Base-by-base conservation (phyloP, 2,329 filamentous ascomycete genomes). In the Clonostachys byssicola region DNA sequence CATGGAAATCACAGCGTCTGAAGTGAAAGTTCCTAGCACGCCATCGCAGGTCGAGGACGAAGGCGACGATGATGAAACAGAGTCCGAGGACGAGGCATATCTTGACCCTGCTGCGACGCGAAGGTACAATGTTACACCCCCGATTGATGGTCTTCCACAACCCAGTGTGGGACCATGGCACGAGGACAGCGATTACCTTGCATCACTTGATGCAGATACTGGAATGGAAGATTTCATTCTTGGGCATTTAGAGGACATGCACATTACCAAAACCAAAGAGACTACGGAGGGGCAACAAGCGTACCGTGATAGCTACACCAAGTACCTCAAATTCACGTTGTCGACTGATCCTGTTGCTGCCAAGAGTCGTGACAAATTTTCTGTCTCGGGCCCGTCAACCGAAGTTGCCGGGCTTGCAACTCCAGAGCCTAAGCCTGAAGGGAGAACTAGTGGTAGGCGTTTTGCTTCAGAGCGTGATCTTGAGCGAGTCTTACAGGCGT, bases 391-490 rank as follows among this genome's bases (percentile, higher is more conserved):
- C 4, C 66, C 68, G 33, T 58, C 62, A 7, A 54, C 58, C 2
- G 70, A 71, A 12, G 49, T 58, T 2, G 59, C 52, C 6, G 62
- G 64, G 1, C 58, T 69, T 14, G 60, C 67, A 8, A 64, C 78
- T 7, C 70, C 75, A 13, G 83, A 85, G 49, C 63, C 76, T 4
- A 80, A 77, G 51, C 71, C 75, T 1, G 82, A 87, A 60, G 73
- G 77, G 6, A 70, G 80, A 51, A 70, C 78, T 30, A 57, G 68
- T 30, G 62, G 77, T 46, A 77, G 76, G 49, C 72, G 81, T 47
- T 88, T 83, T 60, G 83, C 80, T 13, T 87, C 85, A 14, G 87
- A 92, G 58, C 80, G 86, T 45, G 87, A 92, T 50, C 64, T 91
- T 7, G 83, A 91, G 60, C 77, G 81, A 36, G 85, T 87, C 7